Base-by-base conservation (phyloP, 2,329 filamentous ascomycete genomes). In the Penicillium sp. region DNA sequence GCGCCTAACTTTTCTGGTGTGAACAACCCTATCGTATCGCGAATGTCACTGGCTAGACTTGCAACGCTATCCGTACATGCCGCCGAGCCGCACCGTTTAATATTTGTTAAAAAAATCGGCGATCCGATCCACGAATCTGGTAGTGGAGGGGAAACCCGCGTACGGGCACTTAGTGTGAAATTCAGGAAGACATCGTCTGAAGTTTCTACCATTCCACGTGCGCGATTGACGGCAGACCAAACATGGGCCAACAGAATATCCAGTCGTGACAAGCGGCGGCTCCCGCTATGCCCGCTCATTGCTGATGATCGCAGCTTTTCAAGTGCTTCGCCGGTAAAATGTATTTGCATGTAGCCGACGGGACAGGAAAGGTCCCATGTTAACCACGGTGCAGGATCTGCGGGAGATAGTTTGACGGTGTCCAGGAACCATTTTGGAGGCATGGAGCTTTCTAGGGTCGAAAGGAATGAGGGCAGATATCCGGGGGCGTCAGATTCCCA, bases 181-280 rank as follows among this genome's bases (percentile, higher is more conserved):
- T 80, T 57, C 5, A 79, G 58, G 56, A 73, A 75, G 5, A 77
- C 72, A 1, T 61, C 59, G 1, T 70, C 68, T 2, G 64, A 55
- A 5, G 53, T 43, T 2, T 63, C 47, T 3, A 63, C 56, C 1
- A 66, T 64, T 5, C 61, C 60, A 1, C 77, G 71, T 0, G 79
- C 75, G 6, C 71, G 72, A 55, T 73, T 77, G 55, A 81, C 74
- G 0, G 70, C 62, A 1, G 69, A 67, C 76, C 76, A 81, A 16
- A 80, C 57, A 56, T 81, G 77, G 0, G 77, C 78, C 4, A 81
- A 62, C 1, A 78, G 60, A 0, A 76, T 73, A 47, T 81, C 79
- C 12, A 76, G 74, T 35, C 75, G 71, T 6, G 75, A 79, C 16
- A 78, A 28, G 18, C 16, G 26, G 24, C 16, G n/a, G 4, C 21